Base-by-base conservation (phyloP, 164 flowering plant species). In the Litsea cubeba region DNA sequence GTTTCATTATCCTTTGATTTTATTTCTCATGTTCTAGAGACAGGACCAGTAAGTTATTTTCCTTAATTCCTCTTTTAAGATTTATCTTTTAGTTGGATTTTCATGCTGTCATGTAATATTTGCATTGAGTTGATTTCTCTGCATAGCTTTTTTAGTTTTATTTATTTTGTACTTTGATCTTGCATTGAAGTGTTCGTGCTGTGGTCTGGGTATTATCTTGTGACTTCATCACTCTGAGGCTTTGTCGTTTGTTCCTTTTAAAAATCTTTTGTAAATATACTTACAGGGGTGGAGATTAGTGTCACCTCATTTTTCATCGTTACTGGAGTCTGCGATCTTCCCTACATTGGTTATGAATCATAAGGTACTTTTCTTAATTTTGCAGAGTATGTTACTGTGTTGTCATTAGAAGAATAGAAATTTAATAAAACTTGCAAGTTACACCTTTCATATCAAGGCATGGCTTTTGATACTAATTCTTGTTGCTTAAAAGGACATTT, bases 211-310 rank as follows among this genome's bases (percentile, higher is more conserved):
- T 74, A 51, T 30, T 74, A 58, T 35, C 58, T 24, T 18, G 23
- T 73, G 23, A 20, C 5, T 46, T 63, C 65, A 25, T 25, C 17
- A 23, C 23, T 7, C 40, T 64, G 22, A 65, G 24, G 22, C 28
- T 50, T 26, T 25, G 62, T 51, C 64, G 46, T 72, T 65, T 65
- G 0, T 70, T 20, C 66, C 49, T 79, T 68, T 15, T 70, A 7
- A 46, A n/a, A 50, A 24, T 68, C 65, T 28, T 76, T n/a, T 75
- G 28, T 72, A 70, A 28, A 62, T 76, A 70, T 30, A 40, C 2
- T 75, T 75, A 5, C 83, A 92, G 97, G 97, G 95, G 74, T 90
- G 97, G 95, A 85, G 91, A 75, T 71, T 87, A 70, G 87, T 90
- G 77, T 91, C 97, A 60, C 90, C 94, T 20, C 89, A 88, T 84